A percentile compares a stretch with the other conserved stretches of the same genome.
These are phyloP conservation scores for Termitomyces sp. DNA, from an alignment of 768 basidiomycete genomes.

Conservation along the genomic window DNA sequence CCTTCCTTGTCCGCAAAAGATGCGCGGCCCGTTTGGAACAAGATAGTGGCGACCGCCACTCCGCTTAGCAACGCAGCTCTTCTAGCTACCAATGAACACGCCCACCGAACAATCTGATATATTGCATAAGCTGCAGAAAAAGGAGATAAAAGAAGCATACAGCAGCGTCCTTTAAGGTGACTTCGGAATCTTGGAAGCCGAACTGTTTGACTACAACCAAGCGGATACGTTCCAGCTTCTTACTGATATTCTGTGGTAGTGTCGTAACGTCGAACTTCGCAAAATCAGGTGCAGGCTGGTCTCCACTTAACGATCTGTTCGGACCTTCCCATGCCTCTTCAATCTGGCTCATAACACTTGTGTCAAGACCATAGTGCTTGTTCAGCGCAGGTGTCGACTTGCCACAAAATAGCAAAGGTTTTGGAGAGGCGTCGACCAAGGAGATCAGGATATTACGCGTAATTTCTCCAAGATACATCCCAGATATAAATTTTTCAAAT, in stretches of 20 bases:
- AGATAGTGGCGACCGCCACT: conserved; percentile 79
- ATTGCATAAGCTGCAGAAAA: conserved; percentile 16
- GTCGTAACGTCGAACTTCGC: conserved; percentile 26
- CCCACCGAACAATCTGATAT: conserved; percentile 70
- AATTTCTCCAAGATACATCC: conserved; percentile 98
- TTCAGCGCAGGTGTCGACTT: conserved; percentile 69
- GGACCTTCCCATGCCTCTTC: conserved; percentile 68
- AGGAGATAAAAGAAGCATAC: conserved; percentile 23
- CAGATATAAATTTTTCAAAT: conserved; percentile 97
- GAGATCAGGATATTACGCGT: conserved; percentile 80
- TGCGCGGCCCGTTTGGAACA: conserved; percentile 76
- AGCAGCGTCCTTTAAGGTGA: conserved; percentile 53
- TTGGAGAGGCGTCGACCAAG: conserved; percentile 71
- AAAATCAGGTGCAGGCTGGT: conserved; percentile 30
- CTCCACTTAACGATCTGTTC: conserved; percentile 19
- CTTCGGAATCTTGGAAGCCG: conserved; percentile 48
- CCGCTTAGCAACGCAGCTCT: conserved; percentile 83
- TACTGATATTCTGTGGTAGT: conserved; percentile 23
- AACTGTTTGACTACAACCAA: conserved; percentile 58
- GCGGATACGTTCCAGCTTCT: conserved; percentile 50
- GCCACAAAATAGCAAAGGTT: conserved; percentile 74
- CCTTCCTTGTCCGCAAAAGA: conserved; percentile 38
- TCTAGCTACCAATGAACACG: conserved; percentile 67
- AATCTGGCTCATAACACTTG: conserved; percentile 83
- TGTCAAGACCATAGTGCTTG: conserved; percentile 91